Base-by-base conservation (phyloP, 208 protist species). In the Cochliopodium minus region DNA sequence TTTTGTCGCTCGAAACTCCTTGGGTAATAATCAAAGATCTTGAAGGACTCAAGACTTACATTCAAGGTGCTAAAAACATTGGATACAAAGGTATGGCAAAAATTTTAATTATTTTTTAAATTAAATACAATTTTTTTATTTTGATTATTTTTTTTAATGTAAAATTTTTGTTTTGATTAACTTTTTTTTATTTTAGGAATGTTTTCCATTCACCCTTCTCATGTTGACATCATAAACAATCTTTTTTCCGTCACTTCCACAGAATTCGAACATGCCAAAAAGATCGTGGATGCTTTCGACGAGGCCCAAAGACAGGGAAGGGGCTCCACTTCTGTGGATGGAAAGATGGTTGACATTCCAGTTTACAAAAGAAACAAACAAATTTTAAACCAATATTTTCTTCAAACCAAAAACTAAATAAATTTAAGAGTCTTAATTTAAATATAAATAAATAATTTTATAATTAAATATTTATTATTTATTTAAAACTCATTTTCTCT, bases 161-260 rank as follows among this genome's bases (percentile, higher is more conserved):
- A n/a, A n/a, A n/a, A n/a, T n/a, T n/a, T n/a, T n/a, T n/a, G n/a
- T n/a, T n/a, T n/a, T n/a, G n/a, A n/a, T n/a, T n/a, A n/a, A n/a
- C n/a, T n/a, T n/a, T n/a, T n/a, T n/a, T n/a, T n/a, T n/a, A n/a
- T n/a, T n/a, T n/a, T n/a, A n/a, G n/a, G n/a, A n/a, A 54, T 40
- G n/a, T 54, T 54, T 40, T 29, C 49, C 25, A 54, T 54, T 40
- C 49, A 54, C 28, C 49, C 49, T 29, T 40, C 9, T 17, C 49
- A 54, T 40, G 28, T 54, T 40, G 9, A 9, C 15, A 4, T n/a
- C 1, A 29, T 54, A 4, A 54, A 54, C 28, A 4, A 54, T 15
- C 9, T 40, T 4, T 54, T 54, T 54, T 29, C 32, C 1, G 17
- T 35, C 17, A 23, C 20, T 17, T 0, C 23, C 25, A 3, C 11